Evolutionary conservation across 192 early-diverging fungal genomes (phyloP), one percentile per base, ranked within the genome.

Genomic region (Podila clonocystis): DNA sequence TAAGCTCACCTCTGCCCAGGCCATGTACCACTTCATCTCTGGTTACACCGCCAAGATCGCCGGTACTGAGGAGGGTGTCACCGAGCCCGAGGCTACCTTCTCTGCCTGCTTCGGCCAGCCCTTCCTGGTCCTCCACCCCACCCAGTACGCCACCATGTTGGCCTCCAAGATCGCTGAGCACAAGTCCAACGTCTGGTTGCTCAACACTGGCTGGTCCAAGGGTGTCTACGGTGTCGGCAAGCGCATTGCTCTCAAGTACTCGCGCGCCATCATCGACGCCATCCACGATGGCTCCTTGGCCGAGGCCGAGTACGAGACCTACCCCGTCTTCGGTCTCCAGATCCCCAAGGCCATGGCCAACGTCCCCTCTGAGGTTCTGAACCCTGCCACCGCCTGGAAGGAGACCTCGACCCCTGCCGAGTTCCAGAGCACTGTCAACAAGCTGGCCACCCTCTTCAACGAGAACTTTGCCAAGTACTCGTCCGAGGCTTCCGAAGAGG

Each of bases 201-300:
- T 99, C 89, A 99, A 99, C 92, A 99, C 96, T 64, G 97, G 97
- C 70, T 99, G 96, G 97, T 95, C 91, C 86, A 95, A 96, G 82
- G 97, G 97, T 74, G 88, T 88, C 57, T 96, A 96, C 82, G 96
- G 95, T 68, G 82, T 85, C n/a, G 96, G 95, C 74, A 96, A 97
- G 92, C 95, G 97, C 55, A 95, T 96, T 77, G 89, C 95, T 33
- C 93, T 99, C 72, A 97, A 96, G 91, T 97, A 99, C 91, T 95
- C 96, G 67, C 95, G 97, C 68, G 96, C 96, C 74, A 97, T 99
- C 82, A 94, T 99, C 74, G 96, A 99, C 82, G 94, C 97, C 60
- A 97, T 99, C 85, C 97, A 99, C 92, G 90, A 78, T 58, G 96
- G 96, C 63, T 95, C 95, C 87, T 91, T 99, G 61, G 86, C 90